Evolutionary conservation across 805 yeast genomes (phyloP), one percentile per base, ranked within the genome.

Genomic region (Myxozyma lipomycoides): DNA sequence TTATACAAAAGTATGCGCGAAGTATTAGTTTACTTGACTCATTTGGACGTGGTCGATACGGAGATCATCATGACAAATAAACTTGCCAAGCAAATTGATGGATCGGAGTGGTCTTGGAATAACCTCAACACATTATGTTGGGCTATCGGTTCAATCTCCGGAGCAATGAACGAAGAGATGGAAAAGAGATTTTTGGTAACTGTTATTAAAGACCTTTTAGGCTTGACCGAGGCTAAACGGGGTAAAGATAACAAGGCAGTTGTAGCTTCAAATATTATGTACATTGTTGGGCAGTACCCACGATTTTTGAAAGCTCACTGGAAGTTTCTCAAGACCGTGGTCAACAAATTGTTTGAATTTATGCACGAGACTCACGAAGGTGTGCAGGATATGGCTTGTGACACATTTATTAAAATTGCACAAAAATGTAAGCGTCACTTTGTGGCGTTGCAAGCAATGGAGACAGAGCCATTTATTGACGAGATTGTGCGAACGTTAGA

Each of bases 351-450:
- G 63, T 93, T 93, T 69, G 98, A 93, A 69, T 93, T 93, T 65
- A 93, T 93, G 99, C 98, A 93, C 73, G 99, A 93, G 76, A 89
- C 97, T n/a, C 99, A 93, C 70, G 99, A 91, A 70, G 60, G 55
- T 73, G 98, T 93, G 55, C 98, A 93, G 73, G 98, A 93, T 70
- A 93, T 93, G 98, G 98, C 99, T 6, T 93, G 98, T 75, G 99
- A 93, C 70, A 93, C 99, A 0, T 93, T 93, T 67, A 91, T 91
- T 66, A 93, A 93, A 69, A 93, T 93, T 68, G 87, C 96, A 21
- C 83, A 81, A 61, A 93, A 93, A 71, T 93, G 98, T 77, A 90
- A 89, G 70, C 82, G 90, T 60, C 97, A 91, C 70, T 93, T 93
- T 70, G 95, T 91, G 37, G 84, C 85, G 43, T 83, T 79, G 60